These are phyloP conservation scores for Wickerhamiella vanderwaltii DNA, from an alignment of 805 yeast genomes.

Conservation along the genomic window DNA sequence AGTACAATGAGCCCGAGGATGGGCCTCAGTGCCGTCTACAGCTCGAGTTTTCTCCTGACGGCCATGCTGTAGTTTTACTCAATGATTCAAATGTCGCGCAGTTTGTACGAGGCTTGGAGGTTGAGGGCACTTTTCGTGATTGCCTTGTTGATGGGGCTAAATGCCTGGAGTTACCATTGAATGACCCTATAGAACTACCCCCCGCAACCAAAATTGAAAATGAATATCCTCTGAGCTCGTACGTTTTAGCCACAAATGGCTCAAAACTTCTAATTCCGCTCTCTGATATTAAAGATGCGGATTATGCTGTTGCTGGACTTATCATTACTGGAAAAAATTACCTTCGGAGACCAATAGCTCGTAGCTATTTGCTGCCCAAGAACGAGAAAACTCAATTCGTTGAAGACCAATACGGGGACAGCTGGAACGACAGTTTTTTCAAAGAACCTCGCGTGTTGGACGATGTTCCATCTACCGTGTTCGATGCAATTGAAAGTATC, in stretches of 20 bases:
- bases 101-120: neutral
- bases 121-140: neutral
- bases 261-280: constrained; percentile 3
- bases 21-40: constrained; percentile 11
- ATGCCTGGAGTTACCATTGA: neutral
- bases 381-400: constrained; percentile 19
- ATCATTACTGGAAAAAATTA: constrained; percentile 20
- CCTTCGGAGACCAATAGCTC: constrained; percentile 1
- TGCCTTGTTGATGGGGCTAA: neutral
- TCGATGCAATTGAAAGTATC: constrained; percentile 12
- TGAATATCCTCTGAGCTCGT: constrained; percentile 11
- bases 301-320: constrained; percentile 14
- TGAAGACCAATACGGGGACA: constrained; percentile 19
- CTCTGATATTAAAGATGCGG: neutral
- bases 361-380: constrained; percentile 14
- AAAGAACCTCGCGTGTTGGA: constrained; percentile 22
- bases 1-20: constrained; percentile 12
- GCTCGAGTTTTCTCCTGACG: constrained; percentile 8
- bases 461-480: constrained; percentile 17
- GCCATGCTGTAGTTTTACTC: constrained; percentile 9
- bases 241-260: constrained; percentile 9
- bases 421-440: constrained; percentile 18
- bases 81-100: constrained; percentile 7
- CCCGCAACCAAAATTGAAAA: neutral
- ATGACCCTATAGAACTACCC: neutral